Base-by-base conservation (phyloP, 2,329 filamentous ascomycete species). In the Pseudofabraea citricarpa region DNA sequence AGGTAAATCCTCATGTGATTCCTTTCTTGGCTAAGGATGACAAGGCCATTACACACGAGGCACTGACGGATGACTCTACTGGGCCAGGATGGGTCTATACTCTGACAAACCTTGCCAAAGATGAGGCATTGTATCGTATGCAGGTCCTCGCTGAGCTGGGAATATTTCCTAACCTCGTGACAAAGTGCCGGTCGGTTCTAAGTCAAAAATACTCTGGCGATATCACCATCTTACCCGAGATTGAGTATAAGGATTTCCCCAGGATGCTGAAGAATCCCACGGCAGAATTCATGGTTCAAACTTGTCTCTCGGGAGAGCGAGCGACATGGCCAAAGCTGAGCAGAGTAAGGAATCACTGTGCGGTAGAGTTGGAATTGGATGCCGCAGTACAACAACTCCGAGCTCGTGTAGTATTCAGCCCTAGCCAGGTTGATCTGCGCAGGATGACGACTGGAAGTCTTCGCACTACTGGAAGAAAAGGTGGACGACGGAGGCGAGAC, bases 161-260 rank as follows among this genome's bases (percentile, higher is more conserved):
- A 15, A 67, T 95, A 33, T 83, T 93, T 49, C 86, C 88, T 13
- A 93, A 85, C 45, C 71, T 86, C 1, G 74, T 89, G 52, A 87
- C 83, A 36, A 94, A 95, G 61, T 73, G 83, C 18, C 77, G 81
- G 32, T 90, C 87, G 2, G 81, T 97, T 13, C 73, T 97, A 39
- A 90, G 83, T 51, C 91, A 97, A 58, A 88, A 86, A 51, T 97
- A 97, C 58, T 90, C 87, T 2, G 91, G 91, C 6, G 90, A 97
- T 63, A 95, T 97, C 60, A 97, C 90, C 35, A 95, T 97, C 42
- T 73, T 95, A 23, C 90, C 90, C 0, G 81, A 89, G 42, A 83
- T 95, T 45, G 77, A 77, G 4, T 80, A 85, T 41, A 74, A 81
- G 6, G 84, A 94, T 49, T 77, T 94, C 18, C 83, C 86, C 1